Base-by-base conservation (phyloP, 768 basidiomycete species). In the Mrakia frigida region DNA sequence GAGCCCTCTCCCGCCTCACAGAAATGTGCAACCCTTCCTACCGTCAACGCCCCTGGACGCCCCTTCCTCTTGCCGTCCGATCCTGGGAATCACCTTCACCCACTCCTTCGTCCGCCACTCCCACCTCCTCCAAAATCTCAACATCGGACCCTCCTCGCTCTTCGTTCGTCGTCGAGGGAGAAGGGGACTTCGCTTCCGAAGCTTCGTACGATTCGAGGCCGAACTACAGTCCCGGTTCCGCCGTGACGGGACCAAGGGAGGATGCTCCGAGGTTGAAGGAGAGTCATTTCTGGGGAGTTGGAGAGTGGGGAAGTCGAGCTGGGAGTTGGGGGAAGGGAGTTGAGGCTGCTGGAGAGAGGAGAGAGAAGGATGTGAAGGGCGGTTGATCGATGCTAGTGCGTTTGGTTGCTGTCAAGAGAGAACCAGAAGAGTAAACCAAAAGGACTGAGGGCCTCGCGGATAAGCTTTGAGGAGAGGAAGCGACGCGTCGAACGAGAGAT, bases 231-330 rank as follows among this genome's bases (percentile, higher is more conserved):
- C 10, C 41, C 1, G 33, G 53, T 1, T 28, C 10, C 31, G 74
- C 23, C 0, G n/a, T 21, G 56, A 68, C 60, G 0, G 70, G 68
- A 3, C 70, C 67, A 18, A 69, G 70, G 39, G 68, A 60, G n/a
- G 7, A 75, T 6, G 39, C 74, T 23, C 52, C 74, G 23, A 59
- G 35, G 56, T 14, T 75, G 68, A 75, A 68, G 41, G 74, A 70
- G 35, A 68, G 41, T 7, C 74, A 75, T 59, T 75, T 75, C 39
- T 75, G 74, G 74, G 74, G 74, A 25, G 35, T 75, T 16, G 71
- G 23, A 3, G 56, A 53, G 14, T 25, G 37, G 31, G 52, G 59
- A 56, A n/a, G 23, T 35, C 10, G 39, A 4, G 33, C 6, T 31
- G 43, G 61, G 14, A 37, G 31, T 2, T 1, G 9, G 59, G 10